Evolutionary conservation across 2,329 filamentous ascomycete species (phyloP).

Genomic region (Fusarium setosum): DNA sequence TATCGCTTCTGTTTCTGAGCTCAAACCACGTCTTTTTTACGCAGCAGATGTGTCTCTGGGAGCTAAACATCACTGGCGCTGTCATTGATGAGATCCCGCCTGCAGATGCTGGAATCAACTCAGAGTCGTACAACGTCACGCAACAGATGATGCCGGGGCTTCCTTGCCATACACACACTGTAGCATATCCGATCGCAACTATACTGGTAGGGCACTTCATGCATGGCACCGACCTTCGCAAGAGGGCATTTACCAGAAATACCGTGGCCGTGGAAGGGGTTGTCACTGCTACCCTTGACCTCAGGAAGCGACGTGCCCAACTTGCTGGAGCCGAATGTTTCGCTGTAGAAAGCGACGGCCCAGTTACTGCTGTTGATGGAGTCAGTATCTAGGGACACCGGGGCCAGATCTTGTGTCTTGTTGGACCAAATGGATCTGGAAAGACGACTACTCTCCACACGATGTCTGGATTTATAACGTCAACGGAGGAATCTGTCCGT

Average conservation of each 20-base stretch:
- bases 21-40: slow-evolving; percentile 39
- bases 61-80: slow-evolving; percentile 18
- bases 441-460: slow-evolving; percentile 78
- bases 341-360: slow-evolving; percentile 47
- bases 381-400: slow-evolving; percentile 68
- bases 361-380: slow-evolving; percentile 67
- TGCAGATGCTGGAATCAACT: slow-evolving; percentile 16
- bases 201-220: slow-evolving; percentile 46
- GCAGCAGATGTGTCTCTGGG: slow-evolving; percentile 39
- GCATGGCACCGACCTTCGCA: slow-evolving; percentile 50
- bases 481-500: slow-evolving; percentile 69
- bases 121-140: slow-evolving; percentile 37
- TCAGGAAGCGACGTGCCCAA: slow-evolving; percentile 46
- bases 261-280: slow-evolving; percentile 10
- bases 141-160: slow-evolving; percentile 45
- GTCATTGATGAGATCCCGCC: slow-evolving; percentile 13
- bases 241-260: slow-evolving; percentile 39
- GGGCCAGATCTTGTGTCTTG: slow-evolving; percentile 72
- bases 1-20: slow-evolving; percentile 39
- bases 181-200: slow-evolving; percentile 47
- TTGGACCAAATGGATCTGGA: slow-evolving; percentile 77
- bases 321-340: slow-evolving; percentile 42
- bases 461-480: slow-evolving; percentile 71
- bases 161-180: slow-evolving; percentile 49
- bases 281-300: slow-evolving; percentile 33